phyloP scores from a whole-genome alignment of 495 filamentous ascomycete species.

The Ramalina peruviana region DNA sequence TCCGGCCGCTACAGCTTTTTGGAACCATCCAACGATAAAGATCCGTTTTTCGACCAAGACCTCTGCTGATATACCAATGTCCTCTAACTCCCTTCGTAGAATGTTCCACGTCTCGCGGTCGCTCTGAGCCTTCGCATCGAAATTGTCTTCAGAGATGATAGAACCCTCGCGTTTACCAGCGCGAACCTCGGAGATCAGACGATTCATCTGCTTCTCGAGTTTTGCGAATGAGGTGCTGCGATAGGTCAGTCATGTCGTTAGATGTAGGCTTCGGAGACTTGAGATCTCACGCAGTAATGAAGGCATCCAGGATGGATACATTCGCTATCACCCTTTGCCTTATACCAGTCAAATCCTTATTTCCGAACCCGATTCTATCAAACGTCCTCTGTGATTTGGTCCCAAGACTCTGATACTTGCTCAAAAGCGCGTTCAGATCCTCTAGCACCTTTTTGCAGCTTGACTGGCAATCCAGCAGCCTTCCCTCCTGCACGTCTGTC shows the following conservation, averaged over 20 bases:
- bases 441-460: conserved; percentile 17
- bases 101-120: conserved; percentile 8
- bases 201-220: conserved; percentile 12
- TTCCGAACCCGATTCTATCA: conserved; percentile 9
- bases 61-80: conserved; percentile 10
- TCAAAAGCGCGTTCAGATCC: conserved; percentile 17
- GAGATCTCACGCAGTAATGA: conserved; percentile 3
- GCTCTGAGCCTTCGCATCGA: not conserved
- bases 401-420: conserved; percentile 11
- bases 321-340: conserved; percentile 5
- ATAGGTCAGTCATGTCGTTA: not conserved
- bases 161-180: conserved; percentile 12
- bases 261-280: not conserved
- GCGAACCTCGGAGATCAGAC: conserved; percentile 11
- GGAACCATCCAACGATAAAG: conserved; percentile 13
- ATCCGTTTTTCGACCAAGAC: conserved; percentile 6
- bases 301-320: conserved; percentile 9
- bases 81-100: conserved; percentile 11
- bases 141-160: not conserved
- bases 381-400: conserved; percentile 9
- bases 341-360: conserved; percentile 6
- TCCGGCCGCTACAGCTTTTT: conserved; percentile 9
- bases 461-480: conserved; percentile 14
- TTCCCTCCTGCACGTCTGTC: conserved; percentile 9
- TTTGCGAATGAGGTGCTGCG: conserved; percentile 9